These are phyloP conservation scores for Acacia crassicarpa DNA, from an alignment of 306 rosid genomes.

Conservation along the genomic window DNA sequence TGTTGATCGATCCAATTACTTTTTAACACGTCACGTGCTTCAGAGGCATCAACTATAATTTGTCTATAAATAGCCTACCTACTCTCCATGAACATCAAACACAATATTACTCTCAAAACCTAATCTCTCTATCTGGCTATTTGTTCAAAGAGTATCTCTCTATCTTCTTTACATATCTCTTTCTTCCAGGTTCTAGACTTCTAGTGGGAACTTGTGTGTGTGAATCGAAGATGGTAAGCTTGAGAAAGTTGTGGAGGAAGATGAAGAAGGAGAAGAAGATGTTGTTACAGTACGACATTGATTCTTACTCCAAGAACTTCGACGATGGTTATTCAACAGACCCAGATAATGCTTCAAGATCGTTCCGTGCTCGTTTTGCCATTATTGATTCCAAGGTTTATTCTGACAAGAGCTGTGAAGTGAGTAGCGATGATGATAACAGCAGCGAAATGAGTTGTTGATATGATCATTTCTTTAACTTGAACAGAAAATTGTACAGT, in stretches of 20 bases:
- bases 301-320: slow-evolving; percentile 59
- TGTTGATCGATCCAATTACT: no score
- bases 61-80: not conserved
- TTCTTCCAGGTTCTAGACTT: no score
- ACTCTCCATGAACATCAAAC: not conserved
- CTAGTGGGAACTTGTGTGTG: not conserved
- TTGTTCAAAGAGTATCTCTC: no score
- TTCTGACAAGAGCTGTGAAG: not conserved
- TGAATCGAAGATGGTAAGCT: slow-evolving; percentile 30
- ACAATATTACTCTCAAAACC: not conserved
- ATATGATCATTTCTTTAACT: not conserved
- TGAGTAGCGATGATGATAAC: not conserved
- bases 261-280: slow-evolving; percentile 53
- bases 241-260: slow-evolving; percentile 57
- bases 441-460: slow-evolving; percentile 1
- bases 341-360: slow-evolving; percentile 49
- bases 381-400: slow-evolving; percentile 26
- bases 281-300: slow-evolving; percentile 52
- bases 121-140: not conserved
- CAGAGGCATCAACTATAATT: not conserved
- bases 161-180: no score
- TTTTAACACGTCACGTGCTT: not conserved
- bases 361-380: slow-evolving; percentile 74
- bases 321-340: slow-evolving; percentile 59
- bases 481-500: not conserved